Evolutionary conservation across 495 filamentous ascomycete species (phyloP).

Genomic region (Polyplosphaeria fusca): DNA sequence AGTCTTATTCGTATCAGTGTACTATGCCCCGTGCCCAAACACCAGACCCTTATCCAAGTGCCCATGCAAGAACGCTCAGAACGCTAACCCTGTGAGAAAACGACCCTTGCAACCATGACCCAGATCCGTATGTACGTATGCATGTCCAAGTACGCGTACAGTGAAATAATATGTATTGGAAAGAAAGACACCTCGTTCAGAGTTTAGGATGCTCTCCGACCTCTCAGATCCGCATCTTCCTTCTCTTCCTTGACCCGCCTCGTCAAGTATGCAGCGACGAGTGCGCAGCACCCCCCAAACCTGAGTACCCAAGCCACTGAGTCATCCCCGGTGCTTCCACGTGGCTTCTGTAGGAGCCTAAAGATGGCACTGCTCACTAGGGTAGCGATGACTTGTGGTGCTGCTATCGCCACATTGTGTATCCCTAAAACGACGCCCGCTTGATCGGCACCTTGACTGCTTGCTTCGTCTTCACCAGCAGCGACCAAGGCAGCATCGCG

Average conservation of each 20-base stretch:
- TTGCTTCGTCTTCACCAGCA: conserved; percentile 45
- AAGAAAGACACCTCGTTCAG: too few relatives aligned
- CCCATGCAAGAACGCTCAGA: too few relatives aligned
- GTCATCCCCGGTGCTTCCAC: conserved; percentile 76
- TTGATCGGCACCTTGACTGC: conserved; percentile 59
- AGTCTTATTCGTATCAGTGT: too few relatives aligned
- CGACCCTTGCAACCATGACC: too few relatives aligned
- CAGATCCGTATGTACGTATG: too few relatives aligned
- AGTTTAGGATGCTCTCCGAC: not conserved
- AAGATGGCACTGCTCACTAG: conserved; percentile 78
- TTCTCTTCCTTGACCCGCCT: conserved; percentile 39
- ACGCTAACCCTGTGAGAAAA: too few relatives aligned
- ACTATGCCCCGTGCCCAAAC: too few relatives aligned
- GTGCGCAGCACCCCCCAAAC: conserved; percentile 71
- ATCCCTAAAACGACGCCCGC: conserved; percentile 86
- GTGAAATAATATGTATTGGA: too few relatives aligned
- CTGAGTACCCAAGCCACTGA: conserved; percentile 83
- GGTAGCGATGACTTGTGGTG: conserved; percentile 85
- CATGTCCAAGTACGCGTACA: too few relatives aligned
- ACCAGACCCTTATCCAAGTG: too few relatives aligned
- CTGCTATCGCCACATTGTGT: conserved; percentile 86
- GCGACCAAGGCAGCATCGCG: conserved; percentile 35
- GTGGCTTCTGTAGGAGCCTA: conserved; percentile 72
- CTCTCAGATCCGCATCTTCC: conserved; percentile 3
- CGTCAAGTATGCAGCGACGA: conserved; percentile 63